Base-by-base conservation (phyloP, 768 basidiomycete genomes). In the Punctularia strigosozonata region DNA sequence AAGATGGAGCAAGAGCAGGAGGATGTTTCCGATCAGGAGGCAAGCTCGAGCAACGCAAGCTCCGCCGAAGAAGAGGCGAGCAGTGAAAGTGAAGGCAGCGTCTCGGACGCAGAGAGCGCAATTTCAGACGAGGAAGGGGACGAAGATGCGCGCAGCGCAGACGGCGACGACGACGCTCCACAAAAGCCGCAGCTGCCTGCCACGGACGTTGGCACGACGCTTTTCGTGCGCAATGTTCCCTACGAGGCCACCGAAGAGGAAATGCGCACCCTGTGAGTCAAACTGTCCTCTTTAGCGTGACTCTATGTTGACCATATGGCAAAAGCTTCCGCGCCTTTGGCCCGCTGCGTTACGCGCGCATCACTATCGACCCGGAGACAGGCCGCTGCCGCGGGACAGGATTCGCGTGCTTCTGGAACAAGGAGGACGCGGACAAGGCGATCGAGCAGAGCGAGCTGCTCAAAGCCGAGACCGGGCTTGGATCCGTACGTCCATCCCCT, bases 361-460 rank as follows among this genome's bases (percentile, higher is more conserved):
- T 98, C 37, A 84, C 92, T 0, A 64, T 90, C 58, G 95, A 98
- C 48, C 68, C 64, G 5, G 75, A 67, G 2, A 89, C 81, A 1
- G 87, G 81, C 14, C 80, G 91, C 33, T 90, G 94, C 18, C 71
- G 90, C 33, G 95, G 95, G 19, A 94, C 91, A 5, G 95, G 91
- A 3, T 99, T 99, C 53, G 90, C 81, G 2, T 97, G 91, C 56
- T 97, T 94, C 61, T 97, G 94, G 91, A 88, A 92, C 41, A 77
- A 72, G 43, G 84, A 78, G 46, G 84, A 92, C 46, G 92, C 92
- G 13, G 80, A 92, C 51, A 77, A 77, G 43, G 89, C 77, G 6
- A 68, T 98, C 18, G 68, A 77, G 39, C 85, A 91, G 52, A 83
- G 89, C 43, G 77, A 86, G 19, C 62, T 79, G 4, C 59, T 89